Base-by-base conservation (phyloP, 768 basidiomycete species). In the Leccinum uliginosum region DNA sequence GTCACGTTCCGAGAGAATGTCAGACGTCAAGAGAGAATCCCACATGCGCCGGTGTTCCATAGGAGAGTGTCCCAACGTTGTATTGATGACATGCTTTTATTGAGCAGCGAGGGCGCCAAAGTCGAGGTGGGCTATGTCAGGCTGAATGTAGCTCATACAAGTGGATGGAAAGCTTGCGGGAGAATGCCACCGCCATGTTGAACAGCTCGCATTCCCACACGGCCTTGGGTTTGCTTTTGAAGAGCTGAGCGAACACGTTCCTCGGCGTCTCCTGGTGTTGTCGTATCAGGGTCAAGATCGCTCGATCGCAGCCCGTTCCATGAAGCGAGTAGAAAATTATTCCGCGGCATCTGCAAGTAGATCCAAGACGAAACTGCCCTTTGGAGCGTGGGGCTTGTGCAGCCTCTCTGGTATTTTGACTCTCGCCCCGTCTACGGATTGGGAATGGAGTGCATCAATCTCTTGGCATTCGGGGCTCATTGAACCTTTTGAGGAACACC, bases 401-500 rank as follows among this genome's bases (percentile, higher is more conserved):
- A 87, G 69, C 47, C 63, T 64, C 43, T 64, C 63, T 9, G 63
- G 63, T 46, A 64, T 53, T 27, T 29, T 65, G 51, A 87, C 78
- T 11, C 75, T 75, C 1, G 81, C 85, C 0, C 86, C 86, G 60
- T 87, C 86, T 1, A 87, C 86, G 3, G 80, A 83, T 53, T 85
- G 83, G 3, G 86, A 88, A 61, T 88, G 84, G 9, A 88, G 69
- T 0, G 85, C 86, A 57, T 87, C 87, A 24, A 88, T 73, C 62
- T 88, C 85, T 62, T 87, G 86, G 60, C 85, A 88, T 70, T 88
- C 80, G 0, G 78, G 69, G 62, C 82, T 80, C 60, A 86, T 71
- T 0, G 85, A 85, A 27, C 85, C 85, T 49, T 77, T 67, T 0
- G 81, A 78, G 54, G 78, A 81, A 43, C 71, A 72, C 2, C 80